Base-by-base conservation (phyloP, 257 asterid genomes). In the Fraxinus pennsylvanica region DNA sequence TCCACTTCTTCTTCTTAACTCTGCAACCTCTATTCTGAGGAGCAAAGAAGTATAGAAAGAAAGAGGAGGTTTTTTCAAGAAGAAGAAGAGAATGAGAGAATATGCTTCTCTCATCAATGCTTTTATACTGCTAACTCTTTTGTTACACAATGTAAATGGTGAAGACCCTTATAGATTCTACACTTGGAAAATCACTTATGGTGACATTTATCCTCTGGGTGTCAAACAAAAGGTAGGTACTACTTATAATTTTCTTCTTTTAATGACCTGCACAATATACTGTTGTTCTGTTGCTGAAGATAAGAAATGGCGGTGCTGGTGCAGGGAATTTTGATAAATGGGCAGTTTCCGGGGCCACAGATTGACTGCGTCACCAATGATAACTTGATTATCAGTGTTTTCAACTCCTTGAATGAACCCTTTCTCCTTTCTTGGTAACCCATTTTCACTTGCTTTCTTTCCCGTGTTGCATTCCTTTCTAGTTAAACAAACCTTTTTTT, bases 281-380 rank as follows among this genome's bases (percentile, higher is more conserved):
- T 39, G 2, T 39, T 1, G 13, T 39, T 8, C 0, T 39, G 45
- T 9, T 9, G 45, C 45, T 39, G 45, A 39, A 8, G 45, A 39
- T 39, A 9, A 9, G 14, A 39, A 9, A 68, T 71, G 76, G 57
- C 65, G 77, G 57, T 84, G 80, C 59, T 69, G 77, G 36, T 84
- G 89, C 92, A 95, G 99, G 99, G 93, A 5, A 93, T 95, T 78
- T 83, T 93, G 93, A 93, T 95, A 43, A 95, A 95, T 79, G 97
- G 96, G 68, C 96, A 91, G 91, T 95, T 93, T 81, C 99, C 97
- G n/a, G 99, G 98, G 75, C 99, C 99, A 77, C 91, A 90, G 68
- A 93, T 93, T 76, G 96, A 90, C 84, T 95, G 98, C 75, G 94
- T 93, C 66, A 95, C 98, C 21, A 95, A 95, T 79, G 97, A 95